Conservation (phyloP, 768 basidiomycete species). For the Suillus paluster region DNA sequence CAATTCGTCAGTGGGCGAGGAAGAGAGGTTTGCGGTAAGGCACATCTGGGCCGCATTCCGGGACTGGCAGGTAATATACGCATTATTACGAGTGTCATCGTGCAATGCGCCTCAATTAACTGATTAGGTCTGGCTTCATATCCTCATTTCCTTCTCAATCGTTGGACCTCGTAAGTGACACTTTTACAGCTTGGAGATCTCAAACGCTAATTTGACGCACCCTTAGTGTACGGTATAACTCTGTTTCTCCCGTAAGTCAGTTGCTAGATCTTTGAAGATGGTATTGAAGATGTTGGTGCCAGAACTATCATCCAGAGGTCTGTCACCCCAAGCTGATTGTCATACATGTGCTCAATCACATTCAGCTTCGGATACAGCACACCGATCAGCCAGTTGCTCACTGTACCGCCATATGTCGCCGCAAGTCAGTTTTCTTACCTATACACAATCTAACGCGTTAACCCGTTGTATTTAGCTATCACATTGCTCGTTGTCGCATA, state of each 20-base stretch:
- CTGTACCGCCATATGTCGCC: no score
- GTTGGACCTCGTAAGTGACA: conserved; percentile 57
- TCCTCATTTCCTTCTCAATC: conserved; percentile 62
- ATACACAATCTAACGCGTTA: no score
- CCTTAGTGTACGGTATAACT: conserved; percentile 70
- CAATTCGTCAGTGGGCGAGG: conserved; percentile 57
- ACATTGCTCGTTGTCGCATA: no score
- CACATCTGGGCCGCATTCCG: conserved; percentile 55
- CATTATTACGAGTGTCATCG: background rate
- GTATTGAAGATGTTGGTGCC: background rate
- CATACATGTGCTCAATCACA: conserved; percentile 5
- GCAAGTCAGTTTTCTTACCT: no score
- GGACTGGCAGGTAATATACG: conserved; percentile 60
- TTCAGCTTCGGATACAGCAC: conserved; percentile 60
- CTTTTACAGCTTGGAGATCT: background rate
- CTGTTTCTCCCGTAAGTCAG: no score
- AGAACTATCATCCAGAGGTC: conserved; percentile 16
- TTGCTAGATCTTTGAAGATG: background rate
- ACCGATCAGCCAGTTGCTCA: no score
- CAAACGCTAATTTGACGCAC: background rate
- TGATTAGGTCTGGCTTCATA: conserved; percentile 53
- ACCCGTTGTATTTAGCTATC: no score
- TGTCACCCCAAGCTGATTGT: conserved; percentile 3
- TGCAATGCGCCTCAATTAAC: background rate
- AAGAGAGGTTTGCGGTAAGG: conserved; percentile 56